phyloP scores from a whole-genome alignment of 805 yeast genomes.

The Pichia ethanolica region DNA sequence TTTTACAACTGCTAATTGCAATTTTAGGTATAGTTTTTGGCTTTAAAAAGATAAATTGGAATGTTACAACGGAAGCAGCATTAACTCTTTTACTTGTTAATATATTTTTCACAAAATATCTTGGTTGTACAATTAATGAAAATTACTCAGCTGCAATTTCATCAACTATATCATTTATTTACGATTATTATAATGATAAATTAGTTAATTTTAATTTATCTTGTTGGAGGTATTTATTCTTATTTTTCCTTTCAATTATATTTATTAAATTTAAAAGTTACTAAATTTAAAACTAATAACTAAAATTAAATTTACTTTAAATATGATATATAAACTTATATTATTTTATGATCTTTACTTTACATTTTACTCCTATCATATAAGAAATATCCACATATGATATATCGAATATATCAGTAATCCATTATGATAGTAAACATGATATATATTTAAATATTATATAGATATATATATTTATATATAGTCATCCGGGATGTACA shows the following conservation, averaged over 20 bases:
- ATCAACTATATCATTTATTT: slow-evolving; percentile 12
- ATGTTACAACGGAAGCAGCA: slow-evolving; percentile 55
- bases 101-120: slow-evolving; percentile 54
- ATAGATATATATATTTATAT: too few species aligned
- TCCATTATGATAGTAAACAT: too few species aligned
- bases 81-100: slow-evolving; percentile 55
- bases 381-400: too few species aligned
- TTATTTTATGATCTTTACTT: too few species aligned
- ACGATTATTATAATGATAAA: slow-evolving; percentile 6
- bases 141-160: slow-evolving; percentile 16
- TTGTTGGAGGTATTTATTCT: slow-evolving; percentile 15
- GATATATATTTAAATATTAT: too few species aligned
- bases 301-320: not conserved
- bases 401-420: too few species aligned
- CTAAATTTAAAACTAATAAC: not conserved
- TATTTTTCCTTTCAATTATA: slow-evolving; percentile 1
- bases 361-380: too few species aligned
- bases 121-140: slow-evolving; percentile 15
- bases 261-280: slow-evolving; percentile 1
- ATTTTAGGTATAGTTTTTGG: slow-evolving; percentile 68
- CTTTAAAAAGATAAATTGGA: slow-evolving; percentile 63
- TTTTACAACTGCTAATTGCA: slow-evolving; percentile 38
- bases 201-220: slow-evolving; percentile 11
- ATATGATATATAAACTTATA: too few species aligned
- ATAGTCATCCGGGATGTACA: too few species aligned